These are phyloP conservation scores for Fusarium poae DNA, from an alignment of 2,329 filamentous ascomycete genomes.

Conservation along the genomic window DNA sequence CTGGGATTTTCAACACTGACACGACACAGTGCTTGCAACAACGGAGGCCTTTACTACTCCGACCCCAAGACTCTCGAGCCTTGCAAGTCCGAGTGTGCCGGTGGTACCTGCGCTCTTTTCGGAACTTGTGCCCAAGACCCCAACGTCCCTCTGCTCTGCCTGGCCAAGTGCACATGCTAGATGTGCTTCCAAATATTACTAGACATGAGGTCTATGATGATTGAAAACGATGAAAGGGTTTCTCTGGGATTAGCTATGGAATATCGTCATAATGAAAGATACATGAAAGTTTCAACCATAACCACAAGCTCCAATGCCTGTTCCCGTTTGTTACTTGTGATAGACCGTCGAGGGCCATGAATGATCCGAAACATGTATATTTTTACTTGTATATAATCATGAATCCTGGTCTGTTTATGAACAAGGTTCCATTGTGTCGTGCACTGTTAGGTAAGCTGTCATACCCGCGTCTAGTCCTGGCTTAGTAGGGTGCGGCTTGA, in stretches of 20 bases:
- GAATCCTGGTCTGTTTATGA: too few species aligned
- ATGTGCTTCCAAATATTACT: background rate
- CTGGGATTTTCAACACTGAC: background rate
- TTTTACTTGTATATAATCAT: background rate
- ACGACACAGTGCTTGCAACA: constrained; percentile 1
- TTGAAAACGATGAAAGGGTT: background rate
- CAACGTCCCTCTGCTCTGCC: background rate
- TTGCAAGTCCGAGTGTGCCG: constrained; percentile 17
- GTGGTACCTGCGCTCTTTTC: constrained; percentile 10
- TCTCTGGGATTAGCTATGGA: background rate
- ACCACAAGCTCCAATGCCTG: background rate
- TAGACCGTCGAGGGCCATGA: too few species aligned
- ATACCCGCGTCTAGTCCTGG: rapidly evolving
- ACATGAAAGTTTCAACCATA: background rate
- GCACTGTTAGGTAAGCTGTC: rapidly evolving
- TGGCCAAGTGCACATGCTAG: constrained; percentile 16
- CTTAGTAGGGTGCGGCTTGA: rapidly evolving
- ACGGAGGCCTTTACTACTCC: constrained; percentile 15
- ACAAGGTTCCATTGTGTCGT: background rate
- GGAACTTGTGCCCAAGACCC: background rate
- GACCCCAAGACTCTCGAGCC: constrained; percentile 31
- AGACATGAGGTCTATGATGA: background rate
- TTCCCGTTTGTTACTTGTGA: background rate
- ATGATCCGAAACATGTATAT: too few species aligned
- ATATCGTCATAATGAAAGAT: too few species aligned